Conservation (phyloP, 2,329 filamentous ascomycete species). For the Setomelanomma holmii region DNA sequence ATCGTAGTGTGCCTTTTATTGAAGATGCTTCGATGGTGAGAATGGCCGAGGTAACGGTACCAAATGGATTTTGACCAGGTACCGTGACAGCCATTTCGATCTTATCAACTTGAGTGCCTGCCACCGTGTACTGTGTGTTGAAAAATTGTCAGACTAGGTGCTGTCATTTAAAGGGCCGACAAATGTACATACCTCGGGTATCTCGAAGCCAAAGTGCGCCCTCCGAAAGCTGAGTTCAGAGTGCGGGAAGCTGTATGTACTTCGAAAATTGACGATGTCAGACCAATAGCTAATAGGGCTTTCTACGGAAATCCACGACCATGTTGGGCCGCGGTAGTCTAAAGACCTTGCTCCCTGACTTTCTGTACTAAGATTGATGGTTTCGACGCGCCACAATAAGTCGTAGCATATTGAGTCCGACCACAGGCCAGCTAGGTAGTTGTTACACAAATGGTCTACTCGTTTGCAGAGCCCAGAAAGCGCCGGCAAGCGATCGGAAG, state of each 20-base stretch:
- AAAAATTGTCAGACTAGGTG: too few species aligned
- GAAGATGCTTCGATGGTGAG: constrained; percentile 15
- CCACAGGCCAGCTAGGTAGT: constrained; percentile 24
- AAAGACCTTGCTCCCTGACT: background rate
- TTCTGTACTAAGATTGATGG: constrained; percentile 5
- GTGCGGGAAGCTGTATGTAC: background rate
- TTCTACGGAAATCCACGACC: constrained; percentile 24
- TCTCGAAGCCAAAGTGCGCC: too few species aligned
- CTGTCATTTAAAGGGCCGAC: too few species aligned
- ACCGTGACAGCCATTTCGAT: constrained; percentile 8
- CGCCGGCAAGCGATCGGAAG: constrained; percentile 18
- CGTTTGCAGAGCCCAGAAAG: constrained; percentile 22
- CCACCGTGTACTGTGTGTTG: background rate
- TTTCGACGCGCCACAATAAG: constrained; percentile 25
- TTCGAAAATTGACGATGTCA: constrained; percentile 16
- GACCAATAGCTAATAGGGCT: constrained; percentile 18
- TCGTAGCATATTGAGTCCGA: constrained; percentile 22
- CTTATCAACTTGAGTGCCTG: background rate
- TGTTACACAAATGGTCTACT: constrained; percentile 19
- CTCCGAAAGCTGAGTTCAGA: background rate
- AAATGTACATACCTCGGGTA: too few species aligned
- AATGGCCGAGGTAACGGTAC: constrained; percentile 14
- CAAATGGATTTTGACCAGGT: constrained; percentile 21
- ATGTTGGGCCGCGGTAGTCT: constrained; percentile 17
- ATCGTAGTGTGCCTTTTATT: constrained; percentile 10